These are phyloP conservation scores for Bipolaris cookei DNA, from an alignment of 2,329 filamentous ascomycete genomes.

Conservation along the genomic window DNA sequence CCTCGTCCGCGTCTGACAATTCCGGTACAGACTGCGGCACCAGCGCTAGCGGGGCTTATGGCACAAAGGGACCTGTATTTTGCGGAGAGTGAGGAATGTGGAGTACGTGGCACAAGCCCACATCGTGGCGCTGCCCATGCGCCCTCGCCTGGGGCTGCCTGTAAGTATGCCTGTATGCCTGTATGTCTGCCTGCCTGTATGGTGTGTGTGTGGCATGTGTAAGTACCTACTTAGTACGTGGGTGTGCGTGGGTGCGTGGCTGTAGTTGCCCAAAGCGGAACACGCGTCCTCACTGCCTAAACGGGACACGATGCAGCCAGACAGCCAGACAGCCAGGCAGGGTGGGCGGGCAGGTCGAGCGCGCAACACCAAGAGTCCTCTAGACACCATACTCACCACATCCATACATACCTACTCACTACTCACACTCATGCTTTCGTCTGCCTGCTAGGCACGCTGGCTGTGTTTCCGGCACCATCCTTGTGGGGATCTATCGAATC, in stretches of 20 bases:
- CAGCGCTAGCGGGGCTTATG: slow-evolving; percentile 13
- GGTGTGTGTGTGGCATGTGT: no score
- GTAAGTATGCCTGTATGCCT: no score
- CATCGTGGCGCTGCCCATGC: slow-evolving; percentile 5
- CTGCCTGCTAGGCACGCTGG: slow-evolving; percentile 11
- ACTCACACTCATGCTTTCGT: no score
- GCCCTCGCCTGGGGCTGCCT: no score
- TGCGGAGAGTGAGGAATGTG: slow-evolving; percentile 15
- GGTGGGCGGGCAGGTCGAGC: not conserved
- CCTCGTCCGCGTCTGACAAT: slow-evolving; percentile 10
- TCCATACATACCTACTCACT: no score
- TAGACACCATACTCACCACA: no score
- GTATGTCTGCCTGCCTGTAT: no score
- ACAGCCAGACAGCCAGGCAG: no score
- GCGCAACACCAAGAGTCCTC: no score
- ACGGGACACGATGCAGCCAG: not conserved
- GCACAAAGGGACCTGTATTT: slow-evolving; percentile 14
- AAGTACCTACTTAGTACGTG: no score
- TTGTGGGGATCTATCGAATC: slow-evolving; percentile 22
- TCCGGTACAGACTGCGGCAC: slow-evolving; percentile 12
- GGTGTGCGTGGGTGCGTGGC: slow-evolving; percentile 1
- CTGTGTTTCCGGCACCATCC: slow-evolving; percentile 8
- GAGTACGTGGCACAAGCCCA: slow-evolving; percentile 15
- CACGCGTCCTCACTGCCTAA: slow-evolving; percentile 9
- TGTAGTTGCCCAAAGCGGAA: slow-evolving; percentile 22